Conservation (phyloP, 139 green algal genomes). For the Coelastrella sp. region DNA sequence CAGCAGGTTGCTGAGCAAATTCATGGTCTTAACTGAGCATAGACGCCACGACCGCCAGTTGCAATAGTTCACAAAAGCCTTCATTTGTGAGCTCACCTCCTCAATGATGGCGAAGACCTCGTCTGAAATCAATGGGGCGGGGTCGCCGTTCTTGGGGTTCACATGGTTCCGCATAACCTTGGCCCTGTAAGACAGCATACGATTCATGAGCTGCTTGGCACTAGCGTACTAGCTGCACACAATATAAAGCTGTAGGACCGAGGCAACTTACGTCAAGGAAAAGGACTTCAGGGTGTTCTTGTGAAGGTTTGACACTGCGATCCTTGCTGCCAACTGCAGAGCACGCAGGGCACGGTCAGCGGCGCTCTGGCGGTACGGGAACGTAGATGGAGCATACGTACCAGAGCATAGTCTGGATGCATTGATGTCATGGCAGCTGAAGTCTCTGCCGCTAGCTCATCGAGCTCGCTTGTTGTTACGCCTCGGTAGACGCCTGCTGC, state of each 20-base stretch:
- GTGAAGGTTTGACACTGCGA: constrained; percentile 99
- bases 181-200: constrained; percentile 73
- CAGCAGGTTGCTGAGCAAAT: not conserved
- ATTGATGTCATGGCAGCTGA: constrained; percentile 96
- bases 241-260: not conserved
- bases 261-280: constrained; percentile 87
- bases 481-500: constrained; percentile 95
- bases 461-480: constrained; percentile 97
- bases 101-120: constrained; percentile 95
- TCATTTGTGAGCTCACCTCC: constrained; percentile 58
- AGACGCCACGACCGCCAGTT: not conserved
- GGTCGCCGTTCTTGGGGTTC: constrained; percentile 92
- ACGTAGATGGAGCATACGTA: constrained; percentile 49
- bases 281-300: constrained; percentile 99
- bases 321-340: constrained; percentile 95
- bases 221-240: not conserved
- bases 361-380: not conserved
- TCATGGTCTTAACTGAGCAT: not conserved
- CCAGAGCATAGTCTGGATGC: constrained; percentile 98
- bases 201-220: not conserved
- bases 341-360: constrained; percentile 5
- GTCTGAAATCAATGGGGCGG: constrained; percentile 88
- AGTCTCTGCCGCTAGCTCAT: constrained; percentile 99
- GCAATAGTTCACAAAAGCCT: not conserved
- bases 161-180: constrained; percentile 94